A percentile compares a stretch with the other conserved stretches of the same genome.
Conservation (phyloP, 2,329 filamentous ascomycete genomes). For the Cladosporium sp. region DNA sequence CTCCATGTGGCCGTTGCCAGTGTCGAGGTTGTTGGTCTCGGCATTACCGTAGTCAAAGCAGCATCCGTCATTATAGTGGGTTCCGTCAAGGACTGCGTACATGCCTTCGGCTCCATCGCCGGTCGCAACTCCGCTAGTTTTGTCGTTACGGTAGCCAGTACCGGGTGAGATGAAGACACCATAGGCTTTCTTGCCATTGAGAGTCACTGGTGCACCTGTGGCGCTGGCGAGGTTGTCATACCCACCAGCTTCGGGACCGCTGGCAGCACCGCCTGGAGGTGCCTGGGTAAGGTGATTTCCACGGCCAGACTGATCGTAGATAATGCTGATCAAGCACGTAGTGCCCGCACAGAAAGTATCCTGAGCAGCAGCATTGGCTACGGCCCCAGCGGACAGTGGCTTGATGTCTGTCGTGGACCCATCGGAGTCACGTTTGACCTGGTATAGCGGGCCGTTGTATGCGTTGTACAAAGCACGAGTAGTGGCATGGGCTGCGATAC, state of each 20-base stretch:
- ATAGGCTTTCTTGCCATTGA: constrained; percentile 61
- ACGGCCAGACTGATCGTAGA: constrained; percentile 64
- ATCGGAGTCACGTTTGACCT: constrained; percentile 59
- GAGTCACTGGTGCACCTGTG: constrained; percentile 60
- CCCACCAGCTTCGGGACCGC: constrained; percentile 57
- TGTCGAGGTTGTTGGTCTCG: constrained; percentile 43
- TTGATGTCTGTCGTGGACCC: constrained; percentile 49
- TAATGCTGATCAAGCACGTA: constrained; percentile 63
- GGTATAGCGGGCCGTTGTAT: constrained; percentile 58
- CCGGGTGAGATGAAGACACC: constrained; percentile 63
- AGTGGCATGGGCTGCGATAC: constrained; percentile 65
- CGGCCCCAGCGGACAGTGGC: constrained; percentile 59
- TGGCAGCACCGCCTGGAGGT: constrained; percentile 52
- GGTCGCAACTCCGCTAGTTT: constrained; percentile 52
- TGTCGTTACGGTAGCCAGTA: constrained; percentile 64
- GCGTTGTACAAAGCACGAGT: constrained; percentile 61
- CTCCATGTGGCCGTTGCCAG: constrained; percentile 68
- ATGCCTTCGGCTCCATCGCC: constrained; percentile 60
- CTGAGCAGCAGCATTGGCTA: constrained; percentile 62
- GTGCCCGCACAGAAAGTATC: constrained; percentile 60
- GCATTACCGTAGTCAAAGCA: constrained; percentile 51
- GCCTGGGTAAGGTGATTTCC: constrained; percentile 65
- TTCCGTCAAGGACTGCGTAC: constrained; percentile 62
- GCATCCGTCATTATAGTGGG: constrained; percentile 59
- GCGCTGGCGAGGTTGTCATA: constrained; percentile 62